Percentiles rank a stretch among this genome's conserved stretches.
phyloP scores from a whole-genome alignment of 2,329 filamentous ascomycete genomes.

The Talaromyces sp. region DNA sequence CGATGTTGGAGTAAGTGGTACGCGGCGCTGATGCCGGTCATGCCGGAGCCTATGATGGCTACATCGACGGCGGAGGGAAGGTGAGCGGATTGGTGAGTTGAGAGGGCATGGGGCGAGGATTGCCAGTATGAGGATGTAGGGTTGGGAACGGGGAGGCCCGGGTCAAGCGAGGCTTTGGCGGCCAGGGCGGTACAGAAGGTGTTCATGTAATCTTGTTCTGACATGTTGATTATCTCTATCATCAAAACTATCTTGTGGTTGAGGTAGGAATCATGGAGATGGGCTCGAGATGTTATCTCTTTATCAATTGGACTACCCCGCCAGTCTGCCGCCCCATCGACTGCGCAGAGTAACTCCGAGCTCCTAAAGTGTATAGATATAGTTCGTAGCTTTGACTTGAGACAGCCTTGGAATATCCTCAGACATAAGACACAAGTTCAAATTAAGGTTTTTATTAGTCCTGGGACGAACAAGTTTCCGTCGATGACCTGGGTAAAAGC shows the following conservation, averaged over 20 bases:
- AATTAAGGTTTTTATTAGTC: background rate
- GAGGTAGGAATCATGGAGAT: background rate
- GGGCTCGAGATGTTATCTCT: background rate
- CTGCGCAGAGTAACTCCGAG: background rate
- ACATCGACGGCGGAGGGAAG: conserved; percentile 28
- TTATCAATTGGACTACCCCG: background rate
- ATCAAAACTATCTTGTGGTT: background rate
- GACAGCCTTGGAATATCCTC: background rate
- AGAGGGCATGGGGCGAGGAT: conserved; percentile 30
- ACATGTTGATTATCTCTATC: background rate
- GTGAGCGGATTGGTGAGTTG: conserved; percentile 27
- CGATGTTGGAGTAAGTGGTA: conserved; percentile 30
- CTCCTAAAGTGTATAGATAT: background rate
- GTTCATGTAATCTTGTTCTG: conserved; percentile 20
- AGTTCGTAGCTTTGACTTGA: too few relatives aligned
- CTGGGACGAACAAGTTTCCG: background rate
- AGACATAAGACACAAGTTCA: background rate
- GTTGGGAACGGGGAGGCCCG: conserved; percentile 34
- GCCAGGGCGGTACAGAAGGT: conserved; percentile 9
- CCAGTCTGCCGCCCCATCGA: background rate
- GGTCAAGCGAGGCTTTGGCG: conserved; percentile 24
- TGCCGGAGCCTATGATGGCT: conserved; percentile 37
- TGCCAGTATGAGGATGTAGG: conserved; percentile 40
- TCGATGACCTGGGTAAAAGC: background rate
- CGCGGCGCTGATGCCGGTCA: conserved; percentile 33